Conservation (phyloP, 1,284 basidiomycete species). For the Mrakiaceae sp. region DNA sequence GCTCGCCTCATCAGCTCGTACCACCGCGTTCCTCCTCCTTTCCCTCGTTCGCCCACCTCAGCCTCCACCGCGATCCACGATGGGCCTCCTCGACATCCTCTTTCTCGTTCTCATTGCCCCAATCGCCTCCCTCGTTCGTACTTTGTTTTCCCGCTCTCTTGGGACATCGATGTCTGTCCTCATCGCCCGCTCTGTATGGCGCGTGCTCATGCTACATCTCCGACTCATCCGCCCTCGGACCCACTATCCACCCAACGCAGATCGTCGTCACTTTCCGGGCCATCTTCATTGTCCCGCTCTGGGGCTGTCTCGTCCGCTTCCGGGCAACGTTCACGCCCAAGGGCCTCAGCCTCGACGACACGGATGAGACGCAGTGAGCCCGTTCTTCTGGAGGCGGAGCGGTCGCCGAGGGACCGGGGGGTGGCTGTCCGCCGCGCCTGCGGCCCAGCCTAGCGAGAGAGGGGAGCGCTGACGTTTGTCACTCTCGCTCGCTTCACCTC, state of each 20-base stretch:
- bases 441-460: background rate
- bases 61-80: too few species aligned
- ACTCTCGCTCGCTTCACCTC: background rate
- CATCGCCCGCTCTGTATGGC: too few species aligned
- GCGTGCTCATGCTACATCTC: background rate
- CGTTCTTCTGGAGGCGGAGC: too few species aligned
- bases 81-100: background rate
- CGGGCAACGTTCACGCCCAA: constrained; percentile 39
- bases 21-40: too few species aligned
- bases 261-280: background rate
- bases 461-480: background rate
- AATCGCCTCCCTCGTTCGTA: background rate
- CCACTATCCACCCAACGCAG: background rate
- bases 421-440: background rate
- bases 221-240: background rate
- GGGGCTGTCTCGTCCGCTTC: constrained; percentile 17
- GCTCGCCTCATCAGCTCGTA: too few species aligned
- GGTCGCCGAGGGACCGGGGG: too few species aligned
- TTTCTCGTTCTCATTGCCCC: background rate
- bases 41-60: too few species aligned
- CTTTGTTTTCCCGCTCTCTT: background rate
- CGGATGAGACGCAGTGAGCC: background rate
- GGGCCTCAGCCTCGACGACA: constrained; percentile 51
- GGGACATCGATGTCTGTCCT: too few species aligned
- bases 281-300: constrained; percentile 3